Percentiles rank a stretch among this genome's conserved stretches.
Evolutionary conservation across 306 rosid species (phyloP).

Genomic region (Glycine latifolia): DNA sequence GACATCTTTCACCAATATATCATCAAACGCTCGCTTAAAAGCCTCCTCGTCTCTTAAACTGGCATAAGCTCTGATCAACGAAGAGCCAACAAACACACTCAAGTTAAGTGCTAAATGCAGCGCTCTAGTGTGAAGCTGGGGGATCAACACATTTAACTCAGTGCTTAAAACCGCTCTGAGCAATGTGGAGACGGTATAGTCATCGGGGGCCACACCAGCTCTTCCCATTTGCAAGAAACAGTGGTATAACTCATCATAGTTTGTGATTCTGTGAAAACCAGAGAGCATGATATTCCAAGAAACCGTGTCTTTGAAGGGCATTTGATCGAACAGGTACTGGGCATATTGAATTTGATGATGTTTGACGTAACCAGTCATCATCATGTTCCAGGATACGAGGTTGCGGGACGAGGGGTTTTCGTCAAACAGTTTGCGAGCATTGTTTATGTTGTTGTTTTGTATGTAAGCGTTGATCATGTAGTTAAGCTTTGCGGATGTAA

Average conservation of each 20-base stretch:
- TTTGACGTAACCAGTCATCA: constrained; percentile 44
- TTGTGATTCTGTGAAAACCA: constrained; percentile 51
- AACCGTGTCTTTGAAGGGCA: constrained; percentile 64
- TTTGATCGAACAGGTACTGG: constrained; percentile 62
- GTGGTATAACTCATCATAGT: constrained; percentile 42
- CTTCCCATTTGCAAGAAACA: constrained; percentile 65
- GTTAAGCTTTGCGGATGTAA: constrained; percentile 47
- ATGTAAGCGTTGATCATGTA: constrained; percentile 39
- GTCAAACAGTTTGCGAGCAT: constrained; percentile 50
- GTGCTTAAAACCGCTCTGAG: constrained; percentile 54
- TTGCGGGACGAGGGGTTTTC: constrained; percentile 52
- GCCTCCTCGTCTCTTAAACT: constrained; percentile 51
- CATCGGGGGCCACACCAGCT: constrained; percentile 57
- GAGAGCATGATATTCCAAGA: constrained; percentile 77
- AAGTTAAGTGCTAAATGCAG: constrained; percentile 50
- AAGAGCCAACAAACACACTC: constrained; percentile 68
- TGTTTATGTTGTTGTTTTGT: constrained; percentile 32
- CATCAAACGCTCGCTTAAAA: constrained; percentile 59
- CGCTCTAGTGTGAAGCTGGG: constrained; percentile 62
- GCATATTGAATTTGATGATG: constrained; percentile 55
- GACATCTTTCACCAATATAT: constrained; percentile 53
- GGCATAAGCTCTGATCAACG: constrained; percentile 62
- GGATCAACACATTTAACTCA: constrained; percentile 48
- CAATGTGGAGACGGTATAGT: constrained; percentile 57
- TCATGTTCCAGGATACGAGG: constrained; percentile 60